These are phyloP conservation scores for Bothriochloa decipiens DNA, from an alignment of 176 grass and related monocot species.

Conservation along the genomic window DNA sequence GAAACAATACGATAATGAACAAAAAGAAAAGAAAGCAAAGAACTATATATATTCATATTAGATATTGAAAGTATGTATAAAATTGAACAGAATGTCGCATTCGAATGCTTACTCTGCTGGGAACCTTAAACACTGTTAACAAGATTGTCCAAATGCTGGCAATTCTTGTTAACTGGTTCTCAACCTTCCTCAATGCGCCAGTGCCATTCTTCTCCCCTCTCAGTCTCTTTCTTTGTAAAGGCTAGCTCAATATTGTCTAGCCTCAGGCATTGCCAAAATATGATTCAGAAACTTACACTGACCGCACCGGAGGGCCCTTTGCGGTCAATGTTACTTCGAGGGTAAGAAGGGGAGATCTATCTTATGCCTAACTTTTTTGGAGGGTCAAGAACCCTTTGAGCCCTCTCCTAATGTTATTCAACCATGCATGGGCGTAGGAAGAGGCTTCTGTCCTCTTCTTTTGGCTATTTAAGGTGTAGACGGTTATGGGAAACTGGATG, in stretches of 20 bases:
- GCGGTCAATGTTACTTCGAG: constrained; percentile 40
- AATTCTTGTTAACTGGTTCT: constrained; percentile 36
- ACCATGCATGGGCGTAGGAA: constrained; percentile 42
- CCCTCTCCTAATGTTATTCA: constrained; percentile 37
- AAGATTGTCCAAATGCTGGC: constrained; percentile 27
- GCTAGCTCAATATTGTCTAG: constrained; percentile 41
- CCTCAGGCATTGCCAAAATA: constrained; percentile 19
- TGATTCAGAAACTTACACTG: constrained; percentile 16
- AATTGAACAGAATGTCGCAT: background rate
- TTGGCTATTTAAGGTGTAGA: constrained; percentile 46
- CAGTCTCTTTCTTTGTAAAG: constrained; percentile 26
- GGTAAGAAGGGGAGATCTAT: constrained; percentile 33
- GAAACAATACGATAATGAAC: background rate
- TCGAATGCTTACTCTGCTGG: constrained; percentile 43
- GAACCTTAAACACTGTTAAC: constrained; percentile 26
- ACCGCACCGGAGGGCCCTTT: constrained; percentile 39
- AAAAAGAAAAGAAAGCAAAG: background rate
- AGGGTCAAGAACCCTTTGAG: constrained; percentile 39
- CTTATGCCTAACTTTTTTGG: constrained; percentile 43
- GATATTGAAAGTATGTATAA: background rate
- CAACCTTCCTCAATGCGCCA: constrained; percentile 18
- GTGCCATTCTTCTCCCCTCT: constrained; percentile 27
- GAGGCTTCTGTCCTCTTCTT: constrained; percentile 20
- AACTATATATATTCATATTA: background rate
- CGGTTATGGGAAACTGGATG: constrained; percentile 44